phyloP scores from a whole-genome alignment of 2,329 filamentous ascomycete genomes.

The Xylaria sp. region DNA sequence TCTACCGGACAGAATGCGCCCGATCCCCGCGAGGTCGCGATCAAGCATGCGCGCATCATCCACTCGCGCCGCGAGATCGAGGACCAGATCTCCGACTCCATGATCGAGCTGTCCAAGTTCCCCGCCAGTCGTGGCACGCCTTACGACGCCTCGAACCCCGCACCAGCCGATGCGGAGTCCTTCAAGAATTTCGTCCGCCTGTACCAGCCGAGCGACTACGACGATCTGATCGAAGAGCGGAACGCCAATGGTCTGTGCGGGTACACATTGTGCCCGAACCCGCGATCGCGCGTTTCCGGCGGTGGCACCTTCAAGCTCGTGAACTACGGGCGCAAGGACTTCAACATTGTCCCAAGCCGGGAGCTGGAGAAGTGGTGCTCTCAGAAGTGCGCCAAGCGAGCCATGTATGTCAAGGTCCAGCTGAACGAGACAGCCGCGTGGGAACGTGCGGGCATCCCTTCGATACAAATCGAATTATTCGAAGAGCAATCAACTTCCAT shows the following conservation, averaged over 20 bases:
- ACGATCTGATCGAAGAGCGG: constrained; percentile 87
- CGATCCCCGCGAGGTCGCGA: constrained; percentile 70
- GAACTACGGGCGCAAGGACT: constrained; percentile 61
- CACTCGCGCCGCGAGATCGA: constrained; percentile 85
- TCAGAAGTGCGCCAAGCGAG: constrained; percentile 78
- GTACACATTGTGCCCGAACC: constrained; percentile 79
- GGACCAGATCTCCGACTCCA: constrained; percentile 74
- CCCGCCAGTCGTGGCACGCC: constrained; percentile 53
- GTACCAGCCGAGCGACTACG: constrained; percentile 90
- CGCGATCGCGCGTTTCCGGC: constrained; percentile 65
- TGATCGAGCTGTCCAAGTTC: constrained; percentile 75
- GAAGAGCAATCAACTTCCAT: constrained; percentile 66
- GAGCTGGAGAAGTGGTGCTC: constrained; percentile 90
- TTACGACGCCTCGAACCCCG: constrained; percentile 52
- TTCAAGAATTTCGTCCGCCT: constrained; percentile 75
- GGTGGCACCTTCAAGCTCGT: constrained; percentile 76
- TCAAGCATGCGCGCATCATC: constrained; percentile 84
- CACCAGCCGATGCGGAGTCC: constrained; percentile 66
- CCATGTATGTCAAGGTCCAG: constrained; percentile 89
- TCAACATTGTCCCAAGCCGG: constrained; percentile 74
- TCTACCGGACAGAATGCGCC: constrained; percentile 51
- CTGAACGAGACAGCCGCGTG: constrained; percentile 86
- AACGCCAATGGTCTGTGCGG: constrained; percentile 86
- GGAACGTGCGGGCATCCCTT: constrained; percentile 73
- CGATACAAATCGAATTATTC: constrained; percentile 68